These are phyloP conservation scores for Phanerochaete sordida DNA, from an alignment of 768 basidiomycete species.

Conservation along the genomic window DNA sequence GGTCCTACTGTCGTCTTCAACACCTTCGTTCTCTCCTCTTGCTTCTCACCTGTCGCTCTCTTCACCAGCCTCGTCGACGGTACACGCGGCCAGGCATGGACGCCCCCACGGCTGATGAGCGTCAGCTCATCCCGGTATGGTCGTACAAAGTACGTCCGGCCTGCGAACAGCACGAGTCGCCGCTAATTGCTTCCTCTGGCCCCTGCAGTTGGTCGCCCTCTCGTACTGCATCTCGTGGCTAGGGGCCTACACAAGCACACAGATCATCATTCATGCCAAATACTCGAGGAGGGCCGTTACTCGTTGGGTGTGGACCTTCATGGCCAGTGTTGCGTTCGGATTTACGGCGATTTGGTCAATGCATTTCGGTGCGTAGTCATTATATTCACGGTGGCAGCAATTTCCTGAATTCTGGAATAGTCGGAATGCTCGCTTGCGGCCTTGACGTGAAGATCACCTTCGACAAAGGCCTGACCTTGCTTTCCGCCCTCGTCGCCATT, in stretches of 20 bases:
- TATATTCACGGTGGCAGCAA: not conserved
- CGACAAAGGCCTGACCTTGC: slow-evolving; percentile 19
- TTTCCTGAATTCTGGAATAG: not conserved
- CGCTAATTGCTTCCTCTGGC: not conserved
- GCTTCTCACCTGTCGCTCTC: not conserved
- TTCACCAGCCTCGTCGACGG: slow-evolving; percentile 1
- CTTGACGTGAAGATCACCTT: slow-evolving; percentile 23
- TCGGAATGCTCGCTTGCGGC: slow-evolving; percentile 27
- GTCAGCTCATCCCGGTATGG: slow-evolving; percentile 23
- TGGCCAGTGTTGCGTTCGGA: slow-evolving; percentile 26
- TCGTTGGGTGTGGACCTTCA: slow-evolving; percentile 25
- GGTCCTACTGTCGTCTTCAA: not conserved
- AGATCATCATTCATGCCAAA: slow-evolving; percentile 28
- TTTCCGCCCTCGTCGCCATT: slow-evolving; percentile 25
- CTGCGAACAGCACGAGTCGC: not conserved
- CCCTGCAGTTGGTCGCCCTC: slow-evolving; percentile 21
- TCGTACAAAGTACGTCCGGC: slow-evolving; percentile 19
- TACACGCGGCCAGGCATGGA: slow-evolving; percentile 10
- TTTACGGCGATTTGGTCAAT: slow-evolving; percentile 29
- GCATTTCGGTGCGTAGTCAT: slow-evolving; percentile 24
- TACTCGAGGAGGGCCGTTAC: slow-evolving; percentile 17
- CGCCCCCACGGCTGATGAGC: slow-evolving; percentile 15
- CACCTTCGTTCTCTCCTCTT: not conserved
- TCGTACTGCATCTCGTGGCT: slow-evolving; percentile 28
- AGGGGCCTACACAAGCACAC: slow-evolving; percentile 28